phyloP scores from a whole-genome alignment of 352 stramenopile genomes.

The Pythium pectinolyticum region DNA sequence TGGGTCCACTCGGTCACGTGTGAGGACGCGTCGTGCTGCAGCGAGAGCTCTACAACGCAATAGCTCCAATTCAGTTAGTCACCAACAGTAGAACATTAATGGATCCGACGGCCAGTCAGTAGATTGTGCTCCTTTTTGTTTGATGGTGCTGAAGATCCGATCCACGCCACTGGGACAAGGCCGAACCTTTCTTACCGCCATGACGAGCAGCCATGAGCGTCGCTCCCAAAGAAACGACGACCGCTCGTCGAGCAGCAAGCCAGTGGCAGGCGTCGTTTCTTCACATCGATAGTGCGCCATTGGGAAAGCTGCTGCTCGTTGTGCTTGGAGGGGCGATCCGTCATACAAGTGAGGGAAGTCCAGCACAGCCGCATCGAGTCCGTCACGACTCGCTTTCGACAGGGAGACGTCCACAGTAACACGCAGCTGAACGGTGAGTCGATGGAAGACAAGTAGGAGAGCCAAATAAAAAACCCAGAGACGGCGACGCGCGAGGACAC shows the following conservation, averaged over 20 bases:
- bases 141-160: not conserved
- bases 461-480: not conserved
- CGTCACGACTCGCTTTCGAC: not conserved
- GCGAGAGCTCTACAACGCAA: too few species aligned
- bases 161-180: slow-evolving; percentile 46
- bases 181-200: slow-evolving; percentile 68
- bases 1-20: slow-evolving; percentile 32
- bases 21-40: not conserved
- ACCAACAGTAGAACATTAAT: not conserved
- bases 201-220: slow-evolving; percentile 36
- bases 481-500: slow-evolving; percentile 2
- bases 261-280: slow-evolving; percentile 1
- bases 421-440: not conserved
- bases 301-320: not conserved
- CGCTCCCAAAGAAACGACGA: slow-evolving; percentile 2
- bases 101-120: slow-evolving; percentile 24
- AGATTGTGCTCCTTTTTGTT: not conserved
- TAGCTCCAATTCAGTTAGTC: not conserved
- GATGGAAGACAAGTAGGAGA: not conserved
- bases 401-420: not conserved
- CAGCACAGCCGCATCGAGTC: not conserved
- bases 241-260: slow-evolving; percentile 24
- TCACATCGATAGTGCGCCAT: slow-evolving; percentile 3
- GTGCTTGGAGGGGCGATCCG: not conserved
- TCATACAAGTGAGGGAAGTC: not conserved